Evolutionary conservation across 108 stramenopile genomes (phyloP), one percentile per base, ranked within the genome.

Genomic region (Ochromonas danica): DNA sequence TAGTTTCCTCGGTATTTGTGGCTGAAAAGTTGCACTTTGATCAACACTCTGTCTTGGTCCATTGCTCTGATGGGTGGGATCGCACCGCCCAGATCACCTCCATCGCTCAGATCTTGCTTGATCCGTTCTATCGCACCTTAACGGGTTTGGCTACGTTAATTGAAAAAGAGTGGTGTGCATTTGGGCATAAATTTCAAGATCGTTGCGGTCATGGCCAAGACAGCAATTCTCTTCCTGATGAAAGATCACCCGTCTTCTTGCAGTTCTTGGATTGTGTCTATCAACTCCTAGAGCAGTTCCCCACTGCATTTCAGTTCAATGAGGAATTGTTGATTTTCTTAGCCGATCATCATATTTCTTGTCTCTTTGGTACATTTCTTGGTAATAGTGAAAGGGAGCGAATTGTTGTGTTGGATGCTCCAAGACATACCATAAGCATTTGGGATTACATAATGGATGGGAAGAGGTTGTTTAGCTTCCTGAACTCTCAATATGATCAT

Each of bases 261-360:
- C 99, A 98, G 86, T 99, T 98, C 80, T 71, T 98, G 62, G 99
- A 99, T 85, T 94, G 92, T 80, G 92, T 95, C 38, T 96, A 88
- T 81, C 97, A 98, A 87, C 80, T 99, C 25, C 84, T 94, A 27
- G 78, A 88, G 78, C 93, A 93, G 78, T 93, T 88, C 67, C 90
- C 90, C 27, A 43, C 43, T 2, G 72, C 65, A n/a, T 89, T 90
- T 33, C 87, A 89, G 81, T 89, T 88, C 81, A 88, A 84, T 65
- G 39, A 3, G 43, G 51, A 72, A 31, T 80, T 86, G 17, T 83
- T 90, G 28, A 43, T 89, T 43, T 82, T 81, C 71, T 40, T 90
- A 1, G 88, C 89, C 0, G 93, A 95, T 62, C 93, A 95, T 62
- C 78, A 93, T 39, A 91, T 93, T 82, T 93, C 93, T 28, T 93